A percentile compares a stretch with the other conserved stretches of the same genome.
Evolutionary conservation across 2,329 filamentous ascomycete species (phyloP).

Genomic region (Penicillium nordicum): DNA sequence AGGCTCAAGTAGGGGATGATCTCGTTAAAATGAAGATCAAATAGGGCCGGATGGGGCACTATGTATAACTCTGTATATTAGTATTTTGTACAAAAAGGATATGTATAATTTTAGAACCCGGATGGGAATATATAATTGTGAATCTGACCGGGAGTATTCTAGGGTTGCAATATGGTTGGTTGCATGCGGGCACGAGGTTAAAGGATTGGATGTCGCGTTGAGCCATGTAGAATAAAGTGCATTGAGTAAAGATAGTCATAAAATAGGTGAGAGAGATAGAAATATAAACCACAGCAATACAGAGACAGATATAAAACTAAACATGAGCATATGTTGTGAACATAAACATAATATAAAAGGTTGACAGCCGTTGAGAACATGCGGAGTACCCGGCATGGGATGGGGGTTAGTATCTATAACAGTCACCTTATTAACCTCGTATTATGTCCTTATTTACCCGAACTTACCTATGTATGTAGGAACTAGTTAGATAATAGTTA

Average conservation of each 20-base stretch:
- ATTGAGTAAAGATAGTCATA: neutral
- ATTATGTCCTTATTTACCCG: too few species aligned
- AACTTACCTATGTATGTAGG: too few species aligned
- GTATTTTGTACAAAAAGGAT: neutral
- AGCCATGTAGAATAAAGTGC: neutral
- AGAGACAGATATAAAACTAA: neutral
- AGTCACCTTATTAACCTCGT: too few species aligned
- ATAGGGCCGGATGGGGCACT: neutral
- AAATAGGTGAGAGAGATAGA: neutral
- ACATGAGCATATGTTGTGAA: neutral
- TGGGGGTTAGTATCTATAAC: too few species aligned
- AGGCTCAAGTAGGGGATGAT: conserved; percentile 20
- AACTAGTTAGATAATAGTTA: too few species aligned
- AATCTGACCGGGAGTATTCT: neutral
- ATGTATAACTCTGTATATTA: neutral
- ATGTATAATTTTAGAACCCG: neutral
- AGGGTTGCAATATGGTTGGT: neutral
- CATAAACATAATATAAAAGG: neutral
- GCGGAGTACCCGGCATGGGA: neutral
- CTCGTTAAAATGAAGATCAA: neutral
- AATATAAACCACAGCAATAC: neutral
- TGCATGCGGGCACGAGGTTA: conserved; percentile 11
- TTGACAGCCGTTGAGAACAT: neutral
- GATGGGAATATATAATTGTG: neutral
- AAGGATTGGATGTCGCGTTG: conserved; percentile 10